phyloP scores from a whole-genome alignment of 192 early-diverging fungal genomes.

The Umbelopsis isabellina region DNA sequence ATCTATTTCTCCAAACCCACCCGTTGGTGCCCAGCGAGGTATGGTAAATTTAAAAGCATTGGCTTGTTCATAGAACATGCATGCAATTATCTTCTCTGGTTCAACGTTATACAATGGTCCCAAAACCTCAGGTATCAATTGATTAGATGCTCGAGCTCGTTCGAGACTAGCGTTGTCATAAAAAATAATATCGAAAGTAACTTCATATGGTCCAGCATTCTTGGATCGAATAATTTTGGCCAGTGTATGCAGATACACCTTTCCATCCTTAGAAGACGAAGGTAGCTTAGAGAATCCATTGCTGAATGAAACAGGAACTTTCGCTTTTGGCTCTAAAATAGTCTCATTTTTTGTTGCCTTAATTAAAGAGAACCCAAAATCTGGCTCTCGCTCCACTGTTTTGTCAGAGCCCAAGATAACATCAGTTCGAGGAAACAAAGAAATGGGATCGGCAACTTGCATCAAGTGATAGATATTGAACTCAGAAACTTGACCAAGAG shows the following conservation, averaged over 20 bases:
- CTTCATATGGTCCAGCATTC: slow-evolving; percentile 28
- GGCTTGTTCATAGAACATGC: slow-evolving; percentile 27
- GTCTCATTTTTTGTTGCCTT: background rate
- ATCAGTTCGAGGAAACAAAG: background rate
- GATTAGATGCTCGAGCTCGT: slow-evolving; percentile 6
- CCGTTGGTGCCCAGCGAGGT: slow-evolving; percentile 24
- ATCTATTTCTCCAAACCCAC: slow-evolving; percentile 31
- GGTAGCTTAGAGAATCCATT: background rate
- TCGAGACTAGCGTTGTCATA: slow-evolving; percentile 10
- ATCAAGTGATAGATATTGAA: slow-evolving; percentile 27
- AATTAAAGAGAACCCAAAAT: background rate
- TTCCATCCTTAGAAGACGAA: background rate
- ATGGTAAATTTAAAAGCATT: slow-evolving; percentile 33
- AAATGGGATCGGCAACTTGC: slow-evolving; percentile 20
- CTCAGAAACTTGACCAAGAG: slow-evolving; percentile 21
- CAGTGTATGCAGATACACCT: slow-evolving; percentile 8
- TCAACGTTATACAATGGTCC: slow-evolving; percentile 21
- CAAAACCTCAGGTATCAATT: slow-evolving; percentile 9
- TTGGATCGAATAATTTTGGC: slow-evolving; percentile 24
- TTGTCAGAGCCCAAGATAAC: background rate
- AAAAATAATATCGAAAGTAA: slow-evolving; percentile 29
- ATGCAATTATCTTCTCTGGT: slow-evolving; percentile 3
- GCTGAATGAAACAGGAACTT: background rate
- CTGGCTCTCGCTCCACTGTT: background rate
- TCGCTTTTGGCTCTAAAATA: no score